Base-by-base conservation (phyloP, 306 rosid genomes). In the Begonia masoniana region DNA sequence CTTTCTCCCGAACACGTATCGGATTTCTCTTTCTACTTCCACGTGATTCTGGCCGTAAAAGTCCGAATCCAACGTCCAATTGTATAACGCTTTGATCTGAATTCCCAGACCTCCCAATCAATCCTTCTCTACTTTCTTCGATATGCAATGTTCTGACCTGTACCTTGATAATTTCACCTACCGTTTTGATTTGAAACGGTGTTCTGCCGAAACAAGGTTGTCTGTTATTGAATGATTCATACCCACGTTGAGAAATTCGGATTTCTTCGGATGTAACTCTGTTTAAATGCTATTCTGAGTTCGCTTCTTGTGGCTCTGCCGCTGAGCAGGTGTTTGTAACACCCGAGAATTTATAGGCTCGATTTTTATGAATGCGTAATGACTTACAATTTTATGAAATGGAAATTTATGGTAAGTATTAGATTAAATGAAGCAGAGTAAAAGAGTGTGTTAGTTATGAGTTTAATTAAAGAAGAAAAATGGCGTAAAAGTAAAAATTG, bases 241-340 rank as follows among this genome's bases (percentile, higher is more conserved):
- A 64, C 80, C 66, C 88, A 77, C 10, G 61, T 86, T 1, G 80
- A 66, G 56, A 86, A 86, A 56, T 58, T 67, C n/a, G 95, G 95
- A 39, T 63, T 86, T 61, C 55, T 82, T 82, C 12, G 86, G 82
- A 58, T 85, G 88, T 10, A 82, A 86, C 47, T 72, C 68, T 86
- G 9, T 73, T 86, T 36, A 88, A 78, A 52, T 49, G 76, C 1
- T 86, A 82, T 49, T 67, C 68, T 0, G 82, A 63, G 68, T 82
- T 88, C 24, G 93, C 88, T 13, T 26, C 57, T 14, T 12, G 13
- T 50, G 94, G 94, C 0, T 53, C 81, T 54, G 43, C 43, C 3
- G 67, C 42, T 24, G 95, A 60, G 82, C 67, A 63, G 54, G 11
- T 86, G 65, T 86, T 86, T 61, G 15, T 41, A n/a, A n/a, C n/a